Evolutionary conservation across 2,329 filamentous ascomycete species (phyloP).

Genomic region (Catunica adiposa): DNA sequence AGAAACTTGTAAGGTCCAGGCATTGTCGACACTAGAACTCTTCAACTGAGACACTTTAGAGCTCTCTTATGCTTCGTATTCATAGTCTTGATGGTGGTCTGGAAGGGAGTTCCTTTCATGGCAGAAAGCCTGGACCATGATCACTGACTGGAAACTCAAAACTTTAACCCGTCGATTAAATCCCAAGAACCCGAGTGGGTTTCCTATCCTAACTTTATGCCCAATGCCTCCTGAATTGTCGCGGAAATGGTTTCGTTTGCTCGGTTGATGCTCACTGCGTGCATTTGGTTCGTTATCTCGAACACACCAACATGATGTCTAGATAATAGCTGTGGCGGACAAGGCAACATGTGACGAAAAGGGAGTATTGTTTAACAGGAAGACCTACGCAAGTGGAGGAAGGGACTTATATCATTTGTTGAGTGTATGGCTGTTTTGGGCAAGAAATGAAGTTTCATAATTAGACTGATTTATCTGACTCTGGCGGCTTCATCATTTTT

Average conservation of each 20-base stretch:
- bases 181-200: neutral
- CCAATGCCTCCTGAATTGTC: slow-evolving; percentile 3
- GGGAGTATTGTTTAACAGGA: too few species aligned
- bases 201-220: neutral
- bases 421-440: too few species aligned
- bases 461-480: neutral
- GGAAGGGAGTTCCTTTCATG: too few species aligned
- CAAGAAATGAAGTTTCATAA: neutral
- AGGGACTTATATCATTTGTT: too few species aligned
- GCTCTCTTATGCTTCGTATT: neutral
- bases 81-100: too few species aligned
- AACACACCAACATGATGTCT: neutral
- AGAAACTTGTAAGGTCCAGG: neutral
- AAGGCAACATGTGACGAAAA: too few species aligned
- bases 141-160: neutral
- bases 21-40: neutral
- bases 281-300: neutral
- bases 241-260: slow-evolving; percentile 2
- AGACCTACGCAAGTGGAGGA: too few species aligned
- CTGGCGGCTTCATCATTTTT: neutral
- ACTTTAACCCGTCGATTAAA: too few species aligned
- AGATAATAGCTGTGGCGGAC: too few species aligned
- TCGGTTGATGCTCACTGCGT: neutral
- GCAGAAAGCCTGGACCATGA: neutral
- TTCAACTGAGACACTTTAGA: neutral